These are phyloP conservation scores for Barnettozyma californica DNA, from an alignment of 805 yeast genomes.

Conservation along the genomic window DNA sequence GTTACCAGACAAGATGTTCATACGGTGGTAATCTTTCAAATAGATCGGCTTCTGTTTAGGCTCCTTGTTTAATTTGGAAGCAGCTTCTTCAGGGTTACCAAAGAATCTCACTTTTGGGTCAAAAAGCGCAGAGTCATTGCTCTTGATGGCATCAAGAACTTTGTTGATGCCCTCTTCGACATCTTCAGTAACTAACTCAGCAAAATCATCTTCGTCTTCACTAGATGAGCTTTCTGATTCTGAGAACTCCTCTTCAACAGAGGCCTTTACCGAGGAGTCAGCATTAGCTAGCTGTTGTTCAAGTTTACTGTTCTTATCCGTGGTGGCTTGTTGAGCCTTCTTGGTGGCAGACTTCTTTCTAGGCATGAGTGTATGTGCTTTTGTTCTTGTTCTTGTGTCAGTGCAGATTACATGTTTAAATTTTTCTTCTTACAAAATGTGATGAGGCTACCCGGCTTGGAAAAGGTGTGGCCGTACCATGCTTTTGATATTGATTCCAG, in stretches of 20 bases:
- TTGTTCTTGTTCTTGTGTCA: background rate
- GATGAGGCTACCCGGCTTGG: background rate
- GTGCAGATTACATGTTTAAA: background rate
- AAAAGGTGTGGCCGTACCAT: background rate
- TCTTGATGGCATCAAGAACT: slow-evolving; percentile 65
- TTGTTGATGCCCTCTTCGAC: slow-evolving; percentile 74
- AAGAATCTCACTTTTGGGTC: slow-evolving; percentile 72
- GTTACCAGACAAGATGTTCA: slow-evolving; percentile 63
- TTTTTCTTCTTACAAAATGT: background rate
- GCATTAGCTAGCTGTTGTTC: slow-evolving; percentile 22
- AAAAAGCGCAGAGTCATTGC: slow-evolving; percentile 58
- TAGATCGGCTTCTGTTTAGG: slow-evolving; percentile 64
- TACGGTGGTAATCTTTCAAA: slow-evolving; percentile 89
- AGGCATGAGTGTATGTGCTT: slow-evolving; percentile 45
- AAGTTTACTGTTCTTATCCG: slow-evolving; percentile 22
- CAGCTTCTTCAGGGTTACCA: slow-evolving; percentile 47
- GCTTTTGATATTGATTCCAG: background rate
- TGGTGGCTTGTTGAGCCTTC: slow-evolving; percentile 46
- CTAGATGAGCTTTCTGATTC: slow-evolving; percentile 31
- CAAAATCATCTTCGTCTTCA: slow-evolving; percentile 89
- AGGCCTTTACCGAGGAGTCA: slow-evolving; percentile 21
- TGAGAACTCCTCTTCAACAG: slow-evolving; percentile 29
- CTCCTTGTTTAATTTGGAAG: slow-evolving; percentile 26
- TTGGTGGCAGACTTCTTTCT: slow-evolving; percentile 85
- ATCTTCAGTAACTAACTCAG: slow-evolving; percentile 80